These are phyloP conservation scores for Exophiala phaeomuriformis DNA, from an alignment of 2,329 filamentous ascomycete species.

Conservation along the genomic window DNA sequence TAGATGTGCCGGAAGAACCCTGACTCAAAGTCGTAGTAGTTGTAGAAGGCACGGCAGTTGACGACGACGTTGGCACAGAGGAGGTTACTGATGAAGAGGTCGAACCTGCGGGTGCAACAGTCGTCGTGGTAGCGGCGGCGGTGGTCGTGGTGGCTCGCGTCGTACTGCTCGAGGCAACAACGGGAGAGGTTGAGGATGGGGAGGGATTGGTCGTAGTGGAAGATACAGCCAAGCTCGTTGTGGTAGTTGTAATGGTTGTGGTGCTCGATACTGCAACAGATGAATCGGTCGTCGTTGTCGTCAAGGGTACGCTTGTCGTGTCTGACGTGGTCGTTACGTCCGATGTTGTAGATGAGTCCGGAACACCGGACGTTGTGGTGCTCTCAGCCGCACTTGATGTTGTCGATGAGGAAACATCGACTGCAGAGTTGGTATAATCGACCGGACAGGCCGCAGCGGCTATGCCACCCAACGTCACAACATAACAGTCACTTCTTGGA, in stretches of 20 bases:
- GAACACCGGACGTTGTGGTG: background rate
- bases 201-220: background rate
- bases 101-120: background rate
- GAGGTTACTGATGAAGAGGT: background rate
- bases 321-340: constrained; percentile 1
- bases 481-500: constrained; percentile 14
- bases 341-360: background rate
- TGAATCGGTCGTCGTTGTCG: background rate
- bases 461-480: constrained; percentile 20
- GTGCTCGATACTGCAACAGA: background rate
- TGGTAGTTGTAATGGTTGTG: background rate
- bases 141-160: too few relatives aligned
- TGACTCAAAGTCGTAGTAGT: background rate
- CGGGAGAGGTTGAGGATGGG: background rate
- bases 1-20: background rate
- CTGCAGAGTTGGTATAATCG: constrained; percentile 8
- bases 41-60: background rate
- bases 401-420: background rate
- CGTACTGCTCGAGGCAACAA: background rate
- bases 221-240: background rate
- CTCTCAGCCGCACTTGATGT: background rate
- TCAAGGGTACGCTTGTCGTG: background rate
- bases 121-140: background rate
- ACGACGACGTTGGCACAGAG: background rate
- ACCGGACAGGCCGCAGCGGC: constrained; percentile 15